Evolutionary conservation across 768 basidiomycete genomes (phyloP).

Genomic region (Cyclocybe cylindracea): DNA sequence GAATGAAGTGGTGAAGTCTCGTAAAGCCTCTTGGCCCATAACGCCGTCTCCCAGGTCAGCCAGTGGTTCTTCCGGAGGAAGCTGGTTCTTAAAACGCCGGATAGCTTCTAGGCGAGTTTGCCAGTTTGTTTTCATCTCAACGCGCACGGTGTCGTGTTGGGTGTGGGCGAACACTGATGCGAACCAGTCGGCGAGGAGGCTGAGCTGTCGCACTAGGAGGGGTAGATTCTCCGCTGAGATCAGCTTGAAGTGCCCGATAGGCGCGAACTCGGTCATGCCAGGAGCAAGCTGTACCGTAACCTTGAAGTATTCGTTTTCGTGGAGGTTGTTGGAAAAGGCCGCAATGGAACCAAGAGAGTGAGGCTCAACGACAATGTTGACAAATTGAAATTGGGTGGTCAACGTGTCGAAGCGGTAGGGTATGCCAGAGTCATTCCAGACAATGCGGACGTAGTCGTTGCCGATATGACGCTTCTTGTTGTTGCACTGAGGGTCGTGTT

Average conservation of each 20-base stretch:
- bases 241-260: constrained; percentile 91
- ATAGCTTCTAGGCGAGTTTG: constrained; percentile 78
- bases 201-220: constrained; percentile 84
- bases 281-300: constrained; percentile 85
- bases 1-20: constrained; percentile 61
- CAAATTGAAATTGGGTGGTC: constrained; percentile 91
- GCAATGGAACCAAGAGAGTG: constrained; percentile 84
- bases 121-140: constrained; percentile 92
- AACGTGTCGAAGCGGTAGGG: constrained; percentile 92
- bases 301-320: constrained; percentile 96
- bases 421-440: constrained; percentile 96
- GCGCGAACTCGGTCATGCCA: constrained; percentile 93
- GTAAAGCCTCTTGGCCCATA: constrained; percentile 51
- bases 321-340: constrained; percentile 79
- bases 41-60: constrained; percentile 34
- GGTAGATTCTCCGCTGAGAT: constrained; percentile 89
- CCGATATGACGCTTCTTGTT: constrained; percentile 96
- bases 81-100: constrained; percentile 59
- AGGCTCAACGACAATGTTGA: constrained; percentile 96
- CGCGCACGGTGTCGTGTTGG: constrained; percentile 62
- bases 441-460: constrained; percentile 93
- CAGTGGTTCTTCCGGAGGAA: constrained; percentile 26
- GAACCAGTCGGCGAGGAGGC: constrained; percentile 88
- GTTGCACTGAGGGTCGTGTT: constrained; percentile 66
- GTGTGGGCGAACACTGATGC: constrained; percentile 81